phyloP scores from a whole-genome alignment of 2,329 filamentous ascomycete species.

The Neofusicoccum ribis region DNA sequence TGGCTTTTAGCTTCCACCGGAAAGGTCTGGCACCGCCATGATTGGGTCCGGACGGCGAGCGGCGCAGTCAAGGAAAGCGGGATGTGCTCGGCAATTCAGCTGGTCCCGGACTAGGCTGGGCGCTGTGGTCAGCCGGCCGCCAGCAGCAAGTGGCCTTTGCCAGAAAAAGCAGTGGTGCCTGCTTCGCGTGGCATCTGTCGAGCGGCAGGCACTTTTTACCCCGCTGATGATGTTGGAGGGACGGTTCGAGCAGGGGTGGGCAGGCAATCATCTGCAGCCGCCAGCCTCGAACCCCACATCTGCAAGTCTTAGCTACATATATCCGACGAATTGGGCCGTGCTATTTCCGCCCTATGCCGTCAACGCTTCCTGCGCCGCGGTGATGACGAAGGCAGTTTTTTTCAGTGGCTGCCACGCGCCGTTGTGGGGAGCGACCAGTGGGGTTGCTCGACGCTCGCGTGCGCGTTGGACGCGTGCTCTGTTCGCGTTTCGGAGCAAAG shows the following conservation, averaged over 20 bases:
- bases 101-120: not conserved
- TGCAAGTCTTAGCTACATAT: slow-evolving; percentile 6
- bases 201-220: not conserved
- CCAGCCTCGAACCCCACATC: slow-evolving; percentile 8
- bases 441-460: not conserved
- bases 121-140: slow-evolving; percentile 1
- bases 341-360: not conserved
- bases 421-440: not conserved
- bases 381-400: not conserved
- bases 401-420: not conserved
- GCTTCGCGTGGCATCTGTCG: not conserved
- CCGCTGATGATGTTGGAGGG: slow-evolving; percentile 5
- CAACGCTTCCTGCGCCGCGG: not conserved
- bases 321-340: slow-evolving; percentile 3
- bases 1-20: not conserved
- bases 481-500: not conserved
- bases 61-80: not conserved
- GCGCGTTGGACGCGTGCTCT: not conserved
- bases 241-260: not conserved
- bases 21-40: not conserved
- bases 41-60: not conserved
- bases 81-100: not conserved
- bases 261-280: slow-evolving; percentile 10
- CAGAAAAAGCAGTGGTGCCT: not conserved
- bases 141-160: not conserved